Base-by-base conservation (phyloP, 345 rosid genomes). In the Eucalyptus marginata region DNA sequence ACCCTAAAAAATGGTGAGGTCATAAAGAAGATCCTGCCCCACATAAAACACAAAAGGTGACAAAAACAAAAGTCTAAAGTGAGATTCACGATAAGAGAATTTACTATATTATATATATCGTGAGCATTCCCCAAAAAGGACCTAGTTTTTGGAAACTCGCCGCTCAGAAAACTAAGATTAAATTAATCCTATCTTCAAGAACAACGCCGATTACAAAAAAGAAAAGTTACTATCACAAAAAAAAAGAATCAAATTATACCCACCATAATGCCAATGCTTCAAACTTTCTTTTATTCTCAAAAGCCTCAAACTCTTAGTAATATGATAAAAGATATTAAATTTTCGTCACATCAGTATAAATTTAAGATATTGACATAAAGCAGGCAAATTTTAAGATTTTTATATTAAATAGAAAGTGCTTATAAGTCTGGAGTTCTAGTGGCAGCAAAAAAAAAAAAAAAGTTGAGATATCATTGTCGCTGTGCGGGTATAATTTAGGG, bases 261-360 rank as follows among this genome's bases (percentile, higher is more conserved):
- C 10, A 68, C 24, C 36, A 9, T 33, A 2, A 33, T 1, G 1
- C 44, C 1, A 64, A 4, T n/a, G 18, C 7, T 7, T 31, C 2
- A 16, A 5, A 66, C 2, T 2, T 33, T 31, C 5, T 11, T 59
- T 25, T 11, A 0, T 10, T 5, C 15, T 12, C 66, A 27, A 25
- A 12, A 24, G n/a, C n/a, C 15, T 25, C 31, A 3, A 62, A 62
- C 17, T 29, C 8, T 4, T 62, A 22, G 4, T 24, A 22, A 22
- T 56, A 8, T 22, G 5, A 56, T 3, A 56, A 56, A 56, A 56
- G 0, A 10, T 62, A 15, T 7, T 62, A 13, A 27, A 29, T 29
- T 62, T 7, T 62, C 68, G 3, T 62, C 68, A 13, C n/a, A 25
- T 3, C 12, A 2, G 13, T 58, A 58, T 4, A 10, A 58, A 11